Conservation (phyloP, 495 filamentous ascomycete genomes). For the Penicillium paradoxum region DNA sequence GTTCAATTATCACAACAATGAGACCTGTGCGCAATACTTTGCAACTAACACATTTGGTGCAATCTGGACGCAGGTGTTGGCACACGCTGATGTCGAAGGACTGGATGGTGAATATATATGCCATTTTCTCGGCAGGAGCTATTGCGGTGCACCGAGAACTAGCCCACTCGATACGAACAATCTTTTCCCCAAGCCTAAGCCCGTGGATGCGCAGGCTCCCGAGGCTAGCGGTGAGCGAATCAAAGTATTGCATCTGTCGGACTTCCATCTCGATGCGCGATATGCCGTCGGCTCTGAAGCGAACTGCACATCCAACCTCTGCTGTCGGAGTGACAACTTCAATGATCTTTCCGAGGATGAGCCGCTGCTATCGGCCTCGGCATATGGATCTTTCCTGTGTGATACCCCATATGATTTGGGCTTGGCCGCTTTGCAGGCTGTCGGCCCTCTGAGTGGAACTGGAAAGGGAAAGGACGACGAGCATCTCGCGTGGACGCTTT, state of each 20-base stretch:
- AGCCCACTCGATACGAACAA: constrained; percentile 37
- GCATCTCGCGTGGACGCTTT: constrained; percentile 47
- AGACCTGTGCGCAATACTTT: constrained; percentile 44
- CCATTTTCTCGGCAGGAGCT: constrained; percentile 41
- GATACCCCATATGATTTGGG: constrained; percentile 57
- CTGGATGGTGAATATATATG: constrained; percentile 57
- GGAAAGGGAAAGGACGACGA: constrained; percentile 25
- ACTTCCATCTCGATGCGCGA: constrained; percentile 57
- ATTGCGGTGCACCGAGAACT: constrained; percentile 44
- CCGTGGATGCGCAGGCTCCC: constrained; percentile 36
- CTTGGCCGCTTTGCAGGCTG: constrained; percentile 52
- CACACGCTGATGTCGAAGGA: constrained; percentile 49
- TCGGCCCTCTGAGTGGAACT: constrained; percentile 54
- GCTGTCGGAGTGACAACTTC: constrained; percentile 46
- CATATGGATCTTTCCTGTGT: constrained; percentile 52
- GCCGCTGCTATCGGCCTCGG: constrained; percentile 43
- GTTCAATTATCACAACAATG: constrained; percentile 38
- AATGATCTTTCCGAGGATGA: constrained; percentile 29
- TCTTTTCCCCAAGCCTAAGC: constrained; percentile 55
- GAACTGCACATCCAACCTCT: constrained; percentile 49
- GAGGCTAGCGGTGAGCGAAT: constrained; percentile 47
- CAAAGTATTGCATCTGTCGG: constrained; percentile 57
- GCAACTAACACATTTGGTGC: constrained; percentile 45
- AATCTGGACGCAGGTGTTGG: constrained; percentile 54
- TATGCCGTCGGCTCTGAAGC: constrained; percentile 52